These are phyloP conservation scores for Daldinia loculata DNA, from an alignment of 495 filamentous ascomycete species.

Conservation along the genomic window DNA sequence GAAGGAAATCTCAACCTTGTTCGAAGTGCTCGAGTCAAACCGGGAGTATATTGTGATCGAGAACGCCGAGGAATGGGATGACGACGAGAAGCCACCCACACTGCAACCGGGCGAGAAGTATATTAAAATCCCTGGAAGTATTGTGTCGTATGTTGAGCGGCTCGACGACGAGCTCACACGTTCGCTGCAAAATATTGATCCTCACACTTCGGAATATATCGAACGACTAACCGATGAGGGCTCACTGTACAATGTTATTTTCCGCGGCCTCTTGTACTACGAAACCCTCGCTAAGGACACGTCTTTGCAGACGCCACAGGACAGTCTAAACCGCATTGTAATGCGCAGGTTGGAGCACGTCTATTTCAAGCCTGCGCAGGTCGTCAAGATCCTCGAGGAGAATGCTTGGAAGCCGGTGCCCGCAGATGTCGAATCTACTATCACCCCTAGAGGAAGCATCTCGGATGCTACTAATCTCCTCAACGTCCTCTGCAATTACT, in stretches of 20 bases:
- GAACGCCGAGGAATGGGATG: slow-evolving; percentile 96
- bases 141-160: slow-evolving; percentile 93
- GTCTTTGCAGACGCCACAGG: slow-evolving; percentile 78
- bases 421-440: slow-evolving; percentile 71
- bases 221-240: slow-evolving; percentile 91
- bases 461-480: slow-evolving; percentile 77
- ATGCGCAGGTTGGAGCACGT: slow-evolving; percentile 95
- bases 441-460: slow-evolving; percentile 74
- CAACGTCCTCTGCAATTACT: slow-evolving; percentile 89
- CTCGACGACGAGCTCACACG: slow-evolving; percentile 97
- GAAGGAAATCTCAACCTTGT: slow-evolving; percentile 77
- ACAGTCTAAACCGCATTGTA: slow-evolving; percentile 86
- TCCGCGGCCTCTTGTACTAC: slow-evolving; percentile 84
- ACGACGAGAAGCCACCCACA: slow-evolving; percentile 90
- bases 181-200: slow-evolving; percentile 94
- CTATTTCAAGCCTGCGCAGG: slow-evolving; percentile 98
- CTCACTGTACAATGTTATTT: slow-evolving; percentile 89
- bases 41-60: slow-evolving; percentile 84
- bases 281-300: slow-evolving; percentile 77
- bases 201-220: slow-evolving; percentile 98
- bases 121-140: slow-evolving; percentile 88
- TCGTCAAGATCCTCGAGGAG: slow-evolving; percentile 90
- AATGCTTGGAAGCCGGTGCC: slow-evolving; percentile 89
- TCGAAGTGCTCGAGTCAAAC: slow-evolving; percentile 81
- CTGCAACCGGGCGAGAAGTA: slow-evolving; percentile 73